phyloP scores from a whole-genome alignment of 2,329 filamentous ascomycete genomes.

The Penicillium olsonii region DNA sequence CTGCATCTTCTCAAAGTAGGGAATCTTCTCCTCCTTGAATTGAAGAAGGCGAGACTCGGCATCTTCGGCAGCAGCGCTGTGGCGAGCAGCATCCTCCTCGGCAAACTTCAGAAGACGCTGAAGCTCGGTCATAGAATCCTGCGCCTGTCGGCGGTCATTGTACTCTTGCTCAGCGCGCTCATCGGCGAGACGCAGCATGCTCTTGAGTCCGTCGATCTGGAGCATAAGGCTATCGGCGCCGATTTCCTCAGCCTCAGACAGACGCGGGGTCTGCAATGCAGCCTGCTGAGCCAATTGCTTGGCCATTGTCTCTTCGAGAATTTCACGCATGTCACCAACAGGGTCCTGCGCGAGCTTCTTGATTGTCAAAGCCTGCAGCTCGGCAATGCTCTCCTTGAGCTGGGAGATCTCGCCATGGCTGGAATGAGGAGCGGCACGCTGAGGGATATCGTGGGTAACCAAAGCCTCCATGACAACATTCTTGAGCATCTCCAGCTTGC shows the following conservation, averaged over 20 bases:
- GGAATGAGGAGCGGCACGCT: slow-evolving; percentile 28
- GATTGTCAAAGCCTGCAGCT: slow-evolving; percentile 43
- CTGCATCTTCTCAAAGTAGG: slow-evolving; percentile 63
- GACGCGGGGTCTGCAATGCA: slow-evolving; percentile 43
- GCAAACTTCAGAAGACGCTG: slow-evolving; percentile 68
- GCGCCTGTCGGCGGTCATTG: slow-evolving; percentile 63
- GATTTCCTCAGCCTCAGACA: slow-evolving; percentile 55
- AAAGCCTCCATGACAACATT: slow-evolving; percentile 68
- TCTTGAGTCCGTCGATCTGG: slow-evolving; percentile 69
- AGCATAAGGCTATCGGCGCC: slow-evolving; percentile 52
- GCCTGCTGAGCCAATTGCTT: slow-evolving; percentile 54
- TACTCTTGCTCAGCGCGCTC: slow-evolving; percentile 66
- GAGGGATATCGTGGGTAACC: slow-evolving; percentile 42
- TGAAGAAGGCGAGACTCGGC: slow-evolving; percentile 65
- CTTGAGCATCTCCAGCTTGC: slow-evolving; percentile 78
- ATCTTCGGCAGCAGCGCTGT: slow-evolving; percentile 59
- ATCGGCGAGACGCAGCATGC: slow-evolving; percentile 65
- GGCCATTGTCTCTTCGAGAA: slow-evolving; percentile 65
- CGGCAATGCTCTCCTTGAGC: slow-evolving; percentile 42
- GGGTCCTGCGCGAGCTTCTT: slow-evolving; percentile 37
- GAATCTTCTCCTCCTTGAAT: slow-evolving; percentile 68
- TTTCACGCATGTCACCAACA: slow-evolving; percentile 58
- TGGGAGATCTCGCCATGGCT: slow-evolving; percentile 38
- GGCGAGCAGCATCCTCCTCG: slow-evolving; percentile 55
- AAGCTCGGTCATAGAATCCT: slow-evolving; percentile 72